These are phyloP conservation scores for Crithidia sp. DNA, from an alignment of 208 protist genomes.

Conservation along the genomic window DNA sequence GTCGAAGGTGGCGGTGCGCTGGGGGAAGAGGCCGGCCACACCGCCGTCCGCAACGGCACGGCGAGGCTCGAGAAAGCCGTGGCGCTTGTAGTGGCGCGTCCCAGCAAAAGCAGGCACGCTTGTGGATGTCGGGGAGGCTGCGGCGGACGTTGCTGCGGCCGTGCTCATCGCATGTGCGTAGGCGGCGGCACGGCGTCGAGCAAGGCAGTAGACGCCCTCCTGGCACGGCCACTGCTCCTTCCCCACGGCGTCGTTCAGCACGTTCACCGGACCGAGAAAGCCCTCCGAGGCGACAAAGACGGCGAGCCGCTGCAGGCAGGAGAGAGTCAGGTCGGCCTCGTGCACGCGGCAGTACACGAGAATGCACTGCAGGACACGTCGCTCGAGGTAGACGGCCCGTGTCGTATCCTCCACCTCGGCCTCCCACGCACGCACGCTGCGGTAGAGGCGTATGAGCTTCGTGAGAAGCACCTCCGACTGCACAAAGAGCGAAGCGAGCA, in stretches of 20 bases:
- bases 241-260: slow-evolving; percentile 18
- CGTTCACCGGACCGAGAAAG: slow-evolving; percentile 27
- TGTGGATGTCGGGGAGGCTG: background rate
- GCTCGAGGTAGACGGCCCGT: slow-evolving; percentile 52
- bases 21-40: slow-evolving; percentile 5
- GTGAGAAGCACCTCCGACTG: slow-evolving; percentile 59
- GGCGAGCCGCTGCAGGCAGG: slow-evolving; percentile 48
- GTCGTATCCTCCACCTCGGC: slow-evolving; percentile 11
- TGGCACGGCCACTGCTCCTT: slow-evolving; percentile 28
- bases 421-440: slow-evolving; percentile 42
- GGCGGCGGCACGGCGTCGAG: background rate
- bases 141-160: background rate
- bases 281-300: slow-evolving; percentile 44
- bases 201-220: slow-evolving; percentile 20
- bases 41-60: background rate
- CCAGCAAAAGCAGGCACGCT: background rate
- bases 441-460: slow-evolving; percentile 69
- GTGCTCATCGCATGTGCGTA: background rate
- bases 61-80: slow-evolving; percentile 12
- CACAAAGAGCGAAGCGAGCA: slow-evolving; percentile 67
- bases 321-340: slow-evolving; percentile 57
- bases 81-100: slow-evolving; percentile 19
- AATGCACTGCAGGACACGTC: slow-evolving; percentile 62
- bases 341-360: slow-evolving; percentile 64
- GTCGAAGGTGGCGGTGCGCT: slow-evolving; percentile 15